These are phyloP conservation scores for Euphorbia tirucalli DNA, from an alignment of 345 rosid genomes.

Conservation along the genomic window DNA sequence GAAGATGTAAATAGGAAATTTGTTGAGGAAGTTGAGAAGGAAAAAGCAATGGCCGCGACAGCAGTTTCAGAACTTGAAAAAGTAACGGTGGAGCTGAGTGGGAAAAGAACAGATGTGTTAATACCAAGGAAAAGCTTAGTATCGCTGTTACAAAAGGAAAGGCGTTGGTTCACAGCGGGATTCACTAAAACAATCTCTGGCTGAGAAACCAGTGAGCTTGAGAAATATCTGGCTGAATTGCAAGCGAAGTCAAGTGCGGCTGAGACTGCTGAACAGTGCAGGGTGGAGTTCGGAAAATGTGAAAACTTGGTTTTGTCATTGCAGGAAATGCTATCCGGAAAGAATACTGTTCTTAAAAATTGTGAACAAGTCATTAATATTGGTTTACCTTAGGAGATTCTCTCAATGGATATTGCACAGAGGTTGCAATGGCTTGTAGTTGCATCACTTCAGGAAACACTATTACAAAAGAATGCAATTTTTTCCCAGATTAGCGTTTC, in stretches of 20 bases:
- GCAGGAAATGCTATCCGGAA: constrained; percentile 55
- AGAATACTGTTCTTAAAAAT: constrained; percentile 49
- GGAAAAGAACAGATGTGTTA: constrained; percentile 70
- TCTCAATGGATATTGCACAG: constrained; percentile 48
- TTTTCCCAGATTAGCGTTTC: constrained; percentile 16
- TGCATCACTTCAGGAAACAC: constrained; percentile 18
- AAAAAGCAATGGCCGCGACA: constrained; percentile 42
- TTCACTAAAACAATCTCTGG: constrained; percentile 68
- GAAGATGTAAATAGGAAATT: constrained; percentile 58
- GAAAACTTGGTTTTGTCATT: constrained; percentile 52
- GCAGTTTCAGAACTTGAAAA: constrained; percentile 48
- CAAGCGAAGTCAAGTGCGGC: constrained; percentile 56
- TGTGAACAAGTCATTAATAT: constrained; percentile 49
- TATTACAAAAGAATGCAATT: constrained; percentile 13
- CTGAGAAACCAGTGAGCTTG: constrained; percentile 69
- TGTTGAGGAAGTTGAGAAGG: constrained; percentile 55
- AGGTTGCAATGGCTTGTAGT: constrained; percentile 46
- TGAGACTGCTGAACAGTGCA: constrained; percentile 50
- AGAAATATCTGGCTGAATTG: constrained; percentile 59
- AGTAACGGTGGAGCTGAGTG: constrained; percentile 61
- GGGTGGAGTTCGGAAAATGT: constrained; percentile 55
- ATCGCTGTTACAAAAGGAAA: constrained; percentile 96
- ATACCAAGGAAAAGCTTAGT: constrained; percentile 88
- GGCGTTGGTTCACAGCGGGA: constrained; percentile 91
- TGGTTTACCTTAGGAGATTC: constrained; percentile 54